Evolutionary conservation across 768 basidiomycete species (phyloP), one percentile per base, ranked within the genome.

Genomic region (Tephrocybe sp.): DNA sequence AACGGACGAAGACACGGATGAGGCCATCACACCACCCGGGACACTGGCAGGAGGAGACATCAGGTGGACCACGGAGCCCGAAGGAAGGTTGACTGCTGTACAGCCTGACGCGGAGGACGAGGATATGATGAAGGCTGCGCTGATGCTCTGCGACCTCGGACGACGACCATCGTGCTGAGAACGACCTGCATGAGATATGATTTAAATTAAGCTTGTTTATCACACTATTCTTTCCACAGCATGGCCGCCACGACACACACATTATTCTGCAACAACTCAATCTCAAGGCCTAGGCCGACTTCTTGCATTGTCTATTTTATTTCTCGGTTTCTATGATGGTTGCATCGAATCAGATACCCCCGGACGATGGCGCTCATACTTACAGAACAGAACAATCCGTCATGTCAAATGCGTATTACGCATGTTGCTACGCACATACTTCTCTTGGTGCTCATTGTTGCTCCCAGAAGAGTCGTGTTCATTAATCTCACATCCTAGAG

Each of bases 41-140:
- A 83, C 78, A 23, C 72, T 78, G 59, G 71, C 67, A 28, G 71
- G 69, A 36, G 75, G 69, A 21, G 76, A 74, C 43, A 39, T 61
- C 30, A 61, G 68, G 46, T 79, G 78, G 78, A 60, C 57, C 30
- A 34, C 45, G 8, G 55, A 59, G 38, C 56, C 61, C 18, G 60
- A 54, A 17, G 58, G 62, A 40, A 50, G 54, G 18, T 47, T 59
- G 23, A 44, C 61, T 20, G 50, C 54, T 9, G 40, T 56, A 4
- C 54, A 60, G 8, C 59, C 65, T 44, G 61, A 55, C 12, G 67
- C 59, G 18, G 74, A 78, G 39, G 83, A 86, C 62, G 80, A 85
- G 28, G 85, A 85, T 50, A 80, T 81, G 68, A 84, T 88, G 81
- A 79, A 78, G 54, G 86, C 85, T 20, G 86, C 86, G 23, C 68